Evolutionary conservation across 345 rosid species (phyloP), one percentile per base, ranked within the genome.

Genomic region (Eucalyptus lansdowneana): DNA sequence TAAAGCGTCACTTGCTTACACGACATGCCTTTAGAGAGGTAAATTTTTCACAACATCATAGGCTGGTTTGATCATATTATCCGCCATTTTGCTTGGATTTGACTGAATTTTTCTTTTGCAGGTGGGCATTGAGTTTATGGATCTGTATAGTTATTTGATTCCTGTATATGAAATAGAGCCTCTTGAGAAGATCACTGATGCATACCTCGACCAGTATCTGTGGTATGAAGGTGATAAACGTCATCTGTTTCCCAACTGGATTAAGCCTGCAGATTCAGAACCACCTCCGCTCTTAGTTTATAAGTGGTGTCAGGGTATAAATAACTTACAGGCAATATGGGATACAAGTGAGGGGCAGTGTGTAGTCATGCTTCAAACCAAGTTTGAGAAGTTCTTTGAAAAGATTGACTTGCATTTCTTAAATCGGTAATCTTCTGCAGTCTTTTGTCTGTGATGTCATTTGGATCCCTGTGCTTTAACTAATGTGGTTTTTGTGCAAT

Each of bases 41-140:
- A 90, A 93, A 93, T 53, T 86, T 19, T 90, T 89, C 47, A 50
- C 88, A 45, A 56, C 88, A 90, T 29, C 60, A 60, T 60, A 40
- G 80, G 45, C 42, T 2, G 85, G 8, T 76, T 76, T 76, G 85
- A 40, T 40, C 47, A 76, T 76, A 76, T 40, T 40, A 40, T 76
- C 44, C 1, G 8, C 47, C 47, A 40, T 76, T 76, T 40, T 13
- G 5, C 47, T 40, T 11, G 16, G 85, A 11, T 76, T 40, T 21
- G 85, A 76, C 47, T 11, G 27, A 16, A 31, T 40, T 21, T 37
- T 76, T 76, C 81, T 42, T 62, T 65, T 92, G 92, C 95, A 97
- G 99, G 99, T 98, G 90, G 99, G 99, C 85, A 97, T 98, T 92
- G 99, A 97, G 95, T 98, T 98, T 92, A 97, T 98, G 99, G 99